These are phyloP conservation scores for Cytospora leucostoma DNA, from an alignment of 2,329 filamentous ascomycete genomes.

Conservation along the genomic window DNA sequence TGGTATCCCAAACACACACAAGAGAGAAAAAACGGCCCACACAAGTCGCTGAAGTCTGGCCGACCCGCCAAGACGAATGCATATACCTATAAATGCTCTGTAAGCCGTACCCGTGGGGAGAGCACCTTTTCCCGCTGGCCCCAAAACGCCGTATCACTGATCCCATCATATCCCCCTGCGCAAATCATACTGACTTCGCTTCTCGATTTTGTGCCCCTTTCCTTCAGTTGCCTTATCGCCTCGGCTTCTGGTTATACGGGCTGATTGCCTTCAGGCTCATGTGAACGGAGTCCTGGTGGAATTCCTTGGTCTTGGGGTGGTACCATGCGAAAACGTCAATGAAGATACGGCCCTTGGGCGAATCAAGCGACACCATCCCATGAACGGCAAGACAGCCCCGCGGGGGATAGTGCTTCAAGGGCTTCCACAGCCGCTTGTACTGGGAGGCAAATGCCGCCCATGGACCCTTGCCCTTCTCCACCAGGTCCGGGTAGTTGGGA, in stretches of 20 bases:
- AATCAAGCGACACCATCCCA: constrained; percentile 56
- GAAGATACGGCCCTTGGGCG: constrained; percentile 48
- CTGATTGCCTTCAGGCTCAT: constrained; percentile 41
- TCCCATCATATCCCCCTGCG: background rate
- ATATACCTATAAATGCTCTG: constrained; percentile 2
- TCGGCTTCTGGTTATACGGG: constrained; percentile 22
- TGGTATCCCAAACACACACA: constrained; percentile 23
- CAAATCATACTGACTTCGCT: background rate
- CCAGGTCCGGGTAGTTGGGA: constrained; percentile 29
- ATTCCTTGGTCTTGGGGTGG: constrained; percentile 55
- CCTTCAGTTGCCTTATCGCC: background rate
- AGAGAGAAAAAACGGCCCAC: background rate
- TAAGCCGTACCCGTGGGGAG: background rate
- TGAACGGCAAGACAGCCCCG: constrained; percentile 55
- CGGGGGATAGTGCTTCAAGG: constrained; percentile 45
- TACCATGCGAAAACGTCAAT: constrained; percentile 57
- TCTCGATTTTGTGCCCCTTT: background rate
- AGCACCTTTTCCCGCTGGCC: background rate
- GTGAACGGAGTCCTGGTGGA: constrained; percentile 40
- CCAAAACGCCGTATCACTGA: constrained; percentile 14
- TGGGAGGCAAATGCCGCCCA: constrained; percentile 36
- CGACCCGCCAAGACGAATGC: background rate
- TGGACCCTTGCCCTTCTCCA: constrained; percentile 38
- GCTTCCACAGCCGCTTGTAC: constrained; percentile 47
- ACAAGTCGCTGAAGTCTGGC: constrained; percentile 16